A percentile compares a stretch with the other conserved stretches of the same genome.
These are phyloP conservation scores for Lentinus brumalis DNA, from an alignment of 768 basidiomycete species.

Conservation along the genomic window DNA sequence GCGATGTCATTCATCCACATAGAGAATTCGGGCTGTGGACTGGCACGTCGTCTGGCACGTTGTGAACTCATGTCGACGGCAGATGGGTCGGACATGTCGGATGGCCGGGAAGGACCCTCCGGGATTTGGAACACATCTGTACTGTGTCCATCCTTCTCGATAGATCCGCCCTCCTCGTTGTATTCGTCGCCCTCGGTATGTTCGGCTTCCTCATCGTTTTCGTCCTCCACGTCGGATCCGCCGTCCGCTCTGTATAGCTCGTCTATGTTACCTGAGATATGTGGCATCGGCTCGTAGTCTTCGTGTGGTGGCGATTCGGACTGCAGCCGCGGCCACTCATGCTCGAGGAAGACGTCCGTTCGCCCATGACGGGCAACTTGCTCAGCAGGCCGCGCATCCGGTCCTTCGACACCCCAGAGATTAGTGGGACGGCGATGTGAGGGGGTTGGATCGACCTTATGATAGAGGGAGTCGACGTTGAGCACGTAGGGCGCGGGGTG, in stretches of 20 bases:
- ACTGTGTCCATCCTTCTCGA: no score
- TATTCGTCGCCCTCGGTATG: no score
- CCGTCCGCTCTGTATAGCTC: background rate
- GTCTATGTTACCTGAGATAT: background rate
- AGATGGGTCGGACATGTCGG: no score
- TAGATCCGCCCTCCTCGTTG: no score
- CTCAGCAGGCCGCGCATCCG: background rate
- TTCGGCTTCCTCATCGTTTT: background rate
- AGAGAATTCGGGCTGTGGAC: no score
- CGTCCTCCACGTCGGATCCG: background rate
- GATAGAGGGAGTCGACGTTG: conserved; percentile 32
- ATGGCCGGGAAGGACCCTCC: no score
- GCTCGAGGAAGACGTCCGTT: conserved; percentile 12
- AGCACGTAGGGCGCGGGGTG: conserved; percentile 37
- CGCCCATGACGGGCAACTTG: background rate
- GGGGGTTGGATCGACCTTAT: conserved; percentile 8
- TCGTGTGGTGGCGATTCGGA: background rate
- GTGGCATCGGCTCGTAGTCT: background rate
- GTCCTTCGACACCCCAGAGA: background rate
- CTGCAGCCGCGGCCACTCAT: background rate
- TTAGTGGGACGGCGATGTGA: background rate
- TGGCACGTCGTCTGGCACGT: no score
- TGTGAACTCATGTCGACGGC: no score
- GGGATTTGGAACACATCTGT: no score
- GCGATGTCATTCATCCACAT: conserved; percentile 2